Base-by-base conservation (phyloP, 2,329 filamentous ascomycete genomes). In the Atkinsonella texensis region DNA sequence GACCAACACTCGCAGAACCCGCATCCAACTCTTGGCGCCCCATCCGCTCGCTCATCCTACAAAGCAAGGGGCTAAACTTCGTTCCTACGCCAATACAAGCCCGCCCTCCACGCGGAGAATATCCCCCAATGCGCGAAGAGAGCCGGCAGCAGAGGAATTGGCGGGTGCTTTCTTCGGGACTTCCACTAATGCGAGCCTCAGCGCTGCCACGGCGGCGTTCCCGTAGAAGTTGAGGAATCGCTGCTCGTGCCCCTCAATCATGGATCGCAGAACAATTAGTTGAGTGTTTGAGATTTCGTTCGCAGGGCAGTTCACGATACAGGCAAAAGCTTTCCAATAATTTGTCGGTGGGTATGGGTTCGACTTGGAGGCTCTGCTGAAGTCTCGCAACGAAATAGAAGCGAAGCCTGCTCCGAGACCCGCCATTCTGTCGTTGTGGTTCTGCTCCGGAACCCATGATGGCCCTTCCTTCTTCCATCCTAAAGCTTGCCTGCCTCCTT, bases 351-450 rank as follows among this genome's bases (percentile, higher is more conserved):
- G 89, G 68, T 80, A 93, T 0, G 84, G 89, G 58, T 90, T 90
- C 45, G 71, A 73, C 56, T 82, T 82, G 40, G 74, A 72, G 1
- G 83, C 79, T 56, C 79, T 84, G 55, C 79, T 80, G 62, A 94
- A 95, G 64, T 94, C 88, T 46, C 91, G 83, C 9, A 96, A 73
- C 1, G 88, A 81, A 39, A 97, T 75, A 1, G 90, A 81, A 0
- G 89, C 87, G 62, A 85, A 98, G 0, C 91, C 91, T 3, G 86
- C 84, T 1, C 83, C 89, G 0, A 96, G 73, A 0, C 89, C 91
- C 4, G 81, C 83, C 84, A 95, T 91, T 53, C 86, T 80, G 63
- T 90, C 85, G 58, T 80, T 80, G 67, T 96, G 89, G n/a, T 72
- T 71, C 63, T 89, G 82, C 59, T 87, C 83, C 1, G 74, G 70